Evolutionary conservation across 1,139 yeast genomes (phyloP).

Genomic region (Geotrichum cucujoidarum): DNA sequence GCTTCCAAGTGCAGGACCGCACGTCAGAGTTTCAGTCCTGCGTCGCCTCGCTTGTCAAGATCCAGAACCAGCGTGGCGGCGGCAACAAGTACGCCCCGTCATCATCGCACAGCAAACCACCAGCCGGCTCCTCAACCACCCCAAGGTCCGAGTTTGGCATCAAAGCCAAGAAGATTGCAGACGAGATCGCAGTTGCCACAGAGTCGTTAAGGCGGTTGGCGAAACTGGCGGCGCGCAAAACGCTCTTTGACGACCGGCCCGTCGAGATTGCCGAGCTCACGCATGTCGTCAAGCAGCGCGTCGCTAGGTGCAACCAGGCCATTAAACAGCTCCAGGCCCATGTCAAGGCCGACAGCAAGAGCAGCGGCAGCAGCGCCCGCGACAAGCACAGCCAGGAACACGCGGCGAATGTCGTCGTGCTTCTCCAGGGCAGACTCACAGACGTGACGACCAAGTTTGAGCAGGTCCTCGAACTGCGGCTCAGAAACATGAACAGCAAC

Average conservation of each 20-base stretch:
- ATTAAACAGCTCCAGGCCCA: conserved; percentile 61
- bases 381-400: conserved; percentile 64
- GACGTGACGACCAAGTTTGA: conserved; percentile 91
- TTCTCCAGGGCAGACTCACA: conserved; percentile 82
- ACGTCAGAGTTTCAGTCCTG: conserved; percentile 85
- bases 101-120: not conserved
- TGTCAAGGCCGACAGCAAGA: conserved; percentile 37
- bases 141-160: conserved; percentile 64
- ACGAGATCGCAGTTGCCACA: conserved; percentile 85
- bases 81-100: conserved; percentile 19
- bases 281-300: conserved; percentile 87
- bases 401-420: conserved; percentile 78
- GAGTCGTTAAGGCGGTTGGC: conserved; percentile 79
- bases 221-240: conserved; percentile 75
- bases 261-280: conserved; percentile 91
- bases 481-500: conserved; percentile 73
- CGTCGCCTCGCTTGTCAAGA: conserved; percentile 62
- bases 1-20: conserved; percentile 56
- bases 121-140: conserved; percentile 23
- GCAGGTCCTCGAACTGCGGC: conserved; percentile 79
- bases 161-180: conserved; percentile 80
- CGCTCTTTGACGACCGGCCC: conserved; percentile 92
- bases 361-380: conserved; percentile 42
- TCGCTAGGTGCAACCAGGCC: conserved; percentile 75
- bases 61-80: conserved; percentile 38